Evolutionary conservation across 208 protist genomes (phyloP).

Genomic region (Lotmaria passim): DNA sequence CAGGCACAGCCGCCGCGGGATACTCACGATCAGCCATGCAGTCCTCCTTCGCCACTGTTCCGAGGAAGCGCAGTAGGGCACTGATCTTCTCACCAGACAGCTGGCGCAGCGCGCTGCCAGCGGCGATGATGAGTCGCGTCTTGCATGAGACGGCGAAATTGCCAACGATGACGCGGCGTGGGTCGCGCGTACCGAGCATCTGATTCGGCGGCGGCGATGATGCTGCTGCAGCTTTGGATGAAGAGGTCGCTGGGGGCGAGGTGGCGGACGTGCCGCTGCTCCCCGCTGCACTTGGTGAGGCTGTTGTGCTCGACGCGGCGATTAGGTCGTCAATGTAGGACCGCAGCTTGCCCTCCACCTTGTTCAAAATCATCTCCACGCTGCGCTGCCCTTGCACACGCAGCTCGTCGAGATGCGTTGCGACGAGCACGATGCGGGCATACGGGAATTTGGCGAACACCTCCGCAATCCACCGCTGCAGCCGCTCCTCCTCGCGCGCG

Average conservation of each 20-base stretch:
- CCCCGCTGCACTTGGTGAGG: slow-evolving; percentile 7
- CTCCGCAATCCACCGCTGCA: slow-evolving; percentile 87
- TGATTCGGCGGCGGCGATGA: background rate
- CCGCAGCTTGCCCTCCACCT: slow-evolving; percentile 73
- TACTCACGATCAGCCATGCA: slow-evolving; percentile 80
- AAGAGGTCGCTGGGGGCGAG: background rate
- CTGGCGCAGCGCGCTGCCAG: slow-evolving; percentile 56
- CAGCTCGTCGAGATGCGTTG: slow-evolving; percentile 90
- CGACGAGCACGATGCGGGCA: slow-evolving; percentile 79
- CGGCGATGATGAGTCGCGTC: slow-evolving; percentile 72
- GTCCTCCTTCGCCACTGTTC: slow-evolving; percentile 58
- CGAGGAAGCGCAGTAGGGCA: slow-evolving; percentile 67
- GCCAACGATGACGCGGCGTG: slow-evolving; percentile 57
- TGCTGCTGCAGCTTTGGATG: background rate
- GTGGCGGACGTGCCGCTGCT: slow-evolving; percentile 1
- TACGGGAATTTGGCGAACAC: slow-evolving; percentile 87
- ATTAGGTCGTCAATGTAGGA: slow-evolving; percentile 69
- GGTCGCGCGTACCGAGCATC: slow-evolving; percentile 22
- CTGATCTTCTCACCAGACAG: slow-evolving; percentile 76
- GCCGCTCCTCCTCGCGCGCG: slow-evolving; percentile 76
- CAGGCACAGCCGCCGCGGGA: slow-evolving; percentile 70
- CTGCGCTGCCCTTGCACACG: slow-evolving; percentile 78
- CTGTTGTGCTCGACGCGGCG: slow-evolving; percentile 24
- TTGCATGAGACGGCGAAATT: slow-evolving; percentile 92
- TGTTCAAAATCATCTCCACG: slow-evolving; percentile 88